A percentile compares a stretch with the other conserved stretches of the same genome.
phyloP scores from a whole-genome alignment of 192 early-diverging fungal species.

The Bifiguratus adelaidae region DNA sequence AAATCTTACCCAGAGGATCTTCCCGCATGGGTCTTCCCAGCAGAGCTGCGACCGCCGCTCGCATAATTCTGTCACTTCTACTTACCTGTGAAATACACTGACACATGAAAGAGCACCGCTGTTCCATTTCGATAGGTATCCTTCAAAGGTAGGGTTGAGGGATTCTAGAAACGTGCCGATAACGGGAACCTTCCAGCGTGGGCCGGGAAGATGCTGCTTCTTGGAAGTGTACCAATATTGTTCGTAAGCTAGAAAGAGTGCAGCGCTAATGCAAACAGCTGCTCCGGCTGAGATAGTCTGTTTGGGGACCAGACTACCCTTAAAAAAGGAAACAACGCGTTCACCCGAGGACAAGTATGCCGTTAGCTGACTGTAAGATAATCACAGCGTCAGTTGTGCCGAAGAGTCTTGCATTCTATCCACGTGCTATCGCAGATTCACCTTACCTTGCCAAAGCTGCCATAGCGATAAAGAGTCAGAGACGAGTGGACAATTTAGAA shows the following conservation, averaged over 20 bases:
- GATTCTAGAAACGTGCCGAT: conserved; percentile 29
- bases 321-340: conserved; percentile 13
- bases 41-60: too few relatives aligned
- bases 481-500: too few relatives aligned
- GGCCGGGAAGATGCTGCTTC: conserved; percentile 23
- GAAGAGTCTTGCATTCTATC: too few relatives aligned
- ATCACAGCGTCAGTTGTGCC: too few relatives aligned
- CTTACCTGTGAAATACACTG: conserved; percentile 27
- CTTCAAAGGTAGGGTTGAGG: conserved; percentile 29
- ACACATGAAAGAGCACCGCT: conserved; percentile 26
- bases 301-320: conserved; percentile 6
- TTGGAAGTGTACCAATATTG: conserved; percentile 23
- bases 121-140: conserved; percentile 31
- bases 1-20: too few relatives aligned
- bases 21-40: too few relatives aligned
- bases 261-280: conserved; percentile 10
- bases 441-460: too few relatives aligned
- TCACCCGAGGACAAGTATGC: too few relatives aligned
- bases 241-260: conserved; percentile 21
- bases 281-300: conserved; percentile 12
- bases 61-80: conserved; percentile 5
- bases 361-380: too few relatives aligned
- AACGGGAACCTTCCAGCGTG: conserved; percentile 20
- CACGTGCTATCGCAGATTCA: too few relatives aligned
- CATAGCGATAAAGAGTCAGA: too few relatives aligned